phyloP scores from a whole-genome alignment of 1,139 yeast genomes.

The Magnusiomyces fungicola region DNA sequence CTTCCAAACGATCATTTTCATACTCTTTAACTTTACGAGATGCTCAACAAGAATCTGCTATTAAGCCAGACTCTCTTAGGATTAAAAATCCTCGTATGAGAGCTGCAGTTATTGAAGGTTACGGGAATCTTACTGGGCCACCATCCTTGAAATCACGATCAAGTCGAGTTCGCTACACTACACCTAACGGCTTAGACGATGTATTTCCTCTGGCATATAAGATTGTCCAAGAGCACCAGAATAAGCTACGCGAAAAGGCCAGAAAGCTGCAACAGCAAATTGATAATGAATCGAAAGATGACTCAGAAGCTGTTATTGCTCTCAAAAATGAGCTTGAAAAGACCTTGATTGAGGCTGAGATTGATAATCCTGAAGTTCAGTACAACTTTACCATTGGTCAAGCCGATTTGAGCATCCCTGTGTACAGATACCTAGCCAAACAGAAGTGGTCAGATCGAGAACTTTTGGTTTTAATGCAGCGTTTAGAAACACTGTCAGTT shows the following conservation, averaged over 20 bases:
- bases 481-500: constrained; percentile 75
- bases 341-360: constrained; percentile 49
- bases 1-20: neutral
- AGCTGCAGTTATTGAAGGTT: constrained; percentile 33
- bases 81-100: constrained; percentile 29
- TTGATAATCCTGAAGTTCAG: constrained; percentile 72
- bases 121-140: constrained; percentile 37
- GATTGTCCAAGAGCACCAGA: constrained; percentile 44
- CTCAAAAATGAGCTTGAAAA: constrained; percentile 17
- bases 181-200: constrained; percentile 64
- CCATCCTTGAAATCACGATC: constrained; percentile 40
- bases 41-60: constrained; percentile 8
- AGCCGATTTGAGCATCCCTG: constrained; percentile 67
- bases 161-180: constrained; percentile 46
- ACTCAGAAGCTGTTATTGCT: constrained; percentile 11
- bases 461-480: constrained; percentile 72
- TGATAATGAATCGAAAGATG: constrained; percentile 12
- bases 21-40: constrained; percentile 1
- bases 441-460: constrained; percentile 67
- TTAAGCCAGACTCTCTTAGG: constrained; percentile 21
- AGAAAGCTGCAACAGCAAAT: constrained; percentile 23
- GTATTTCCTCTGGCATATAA: constrained; percentile 65
- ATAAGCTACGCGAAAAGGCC: constrained; percentile 28
- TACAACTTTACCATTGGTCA: constrained; percentile 48
- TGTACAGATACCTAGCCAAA: constrained; percentile 61